These are phyloP conservation scores for Stentor roeselii DNA, from an alignment of 73 alveolate genomes.

Conservation along the genomic window DNA sequence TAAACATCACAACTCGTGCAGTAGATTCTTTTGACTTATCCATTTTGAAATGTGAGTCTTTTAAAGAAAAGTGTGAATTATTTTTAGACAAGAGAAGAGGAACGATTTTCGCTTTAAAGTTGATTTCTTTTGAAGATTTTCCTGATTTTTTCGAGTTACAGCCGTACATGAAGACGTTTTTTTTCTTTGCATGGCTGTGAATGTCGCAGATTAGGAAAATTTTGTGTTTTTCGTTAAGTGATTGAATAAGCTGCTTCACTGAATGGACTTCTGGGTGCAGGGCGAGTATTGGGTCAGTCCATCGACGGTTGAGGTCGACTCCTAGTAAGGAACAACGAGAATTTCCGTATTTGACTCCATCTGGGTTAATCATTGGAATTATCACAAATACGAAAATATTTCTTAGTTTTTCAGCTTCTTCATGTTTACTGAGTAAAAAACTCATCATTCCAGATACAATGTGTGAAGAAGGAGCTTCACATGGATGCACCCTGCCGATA, in stretches of 20 bases:
- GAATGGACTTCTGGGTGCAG: conserved; percentile 77
- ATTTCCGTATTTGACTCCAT: conserved; percentile 91
- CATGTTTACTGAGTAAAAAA: conserved; percentile 67
- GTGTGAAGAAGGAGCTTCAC: conserved; percentile 90
- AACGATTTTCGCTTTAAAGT: too few species aligned
- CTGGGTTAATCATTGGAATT: conserved; percentile 92
- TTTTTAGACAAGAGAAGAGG: too few species aligned
- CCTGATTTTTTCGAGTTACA: too few species aligned
- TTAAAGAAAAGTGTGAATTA: conserved; percentile 26
- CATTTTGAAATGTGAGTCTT: conserved; percentile 35
- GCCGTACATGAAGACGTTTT: conserved; percentile 72
- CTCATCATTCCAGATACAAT: conserved; percentile 83
- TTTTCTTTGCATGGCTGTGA: conserved; percentile 72
- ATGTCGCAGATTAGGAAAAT: conserved; percentile 66
- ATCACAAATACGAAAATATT: conserved; percentile 81
- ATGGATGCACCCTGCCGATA: conserved; percentile 94
- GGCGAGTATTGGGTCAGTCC: conserved; percentile 73
- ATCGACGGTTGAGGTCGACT: conserved; percentile 73
- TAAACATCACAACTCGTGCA: conserved; percentile 42
- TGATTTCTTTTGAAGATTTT: too few species aligned
- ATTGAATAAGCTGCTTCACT: conserved; percentile 45
- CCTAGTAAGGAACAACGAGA: conserved; percentile 78
- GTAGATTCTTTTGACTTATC: conserved; percentile 45
- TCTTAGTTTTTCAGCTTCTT: conserved; percentile 76
- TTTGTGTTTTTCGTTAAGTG: neutral